Percentiles rank a stretch among this genome's conserved stretches.
Evolutionary conservation across 768 basidiomycete species (phyloP).

Genomic region (Candolleomyces eurysporus): DNA sequence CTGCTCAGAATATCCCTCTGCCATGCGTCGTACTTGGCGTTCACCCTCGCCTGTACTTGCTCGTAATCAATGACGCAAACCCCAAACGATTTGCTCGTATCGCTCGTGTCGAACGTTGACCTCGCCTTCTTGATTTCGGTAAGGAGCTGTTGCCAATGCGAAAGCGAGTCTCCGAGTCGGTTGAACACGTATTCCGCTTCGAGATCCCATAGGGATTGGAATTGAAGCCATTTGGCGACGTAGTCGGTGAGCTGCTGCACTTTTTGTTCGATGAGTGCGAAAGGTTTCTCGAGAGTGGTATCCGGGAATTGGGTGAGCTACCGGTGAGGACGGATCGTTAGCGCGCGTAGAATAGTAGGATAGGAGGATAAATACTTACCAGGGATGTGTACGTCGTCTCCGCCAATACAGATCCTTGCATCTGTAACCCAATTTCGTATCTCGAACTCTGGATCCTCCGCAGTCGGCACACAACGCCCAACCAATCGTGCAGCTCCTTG

Average conservation of each 20-base stretch:
- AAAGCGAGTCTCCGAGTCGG: conserved; percentile 90
- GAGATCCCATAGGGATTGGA: conserved; percentile 98
- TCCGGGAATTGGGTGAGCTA: conserved; percentile 77
- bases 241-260: conserved; percentile 86
- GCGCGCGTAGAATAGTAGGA: neutral
- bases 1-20: conserved; percentile 91
- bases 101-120: conserved; percentile 95
- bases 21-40: conserved; percentile 98
- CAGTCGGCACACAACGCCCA: conserved; percentile 86
- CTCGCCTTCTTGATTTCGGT: conserved; percentile 97
- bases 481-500: conserved; percentile 84
- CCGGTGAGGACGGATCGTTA: neutral
- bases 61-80: conserved; percentile 96
- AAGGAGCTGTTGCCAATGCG: conserved; percentile 92
- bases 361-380: conserved; percentile 40
- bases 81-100: conserved; percentile 88
- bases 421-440: conserved; percentile 94
- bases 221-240: conserved; percentile 97
- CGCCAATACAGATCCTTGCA: conserved; percentile 62
- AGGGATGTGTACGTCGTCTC: conserved; percentile 84
- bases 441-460: conserved; percentile 90
- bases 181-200: conserved; percentile 97
- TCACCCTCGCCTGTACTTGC: conserved; percentile 95
- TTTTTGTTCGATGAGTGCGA: conserved; percentile 84
- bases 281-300: conserved; percentile 72